Evolutionary conservation across 2,329 filamentous ascomycete genomes (phyloP).

Genomic region (Sporothrix pallida): DNA sequence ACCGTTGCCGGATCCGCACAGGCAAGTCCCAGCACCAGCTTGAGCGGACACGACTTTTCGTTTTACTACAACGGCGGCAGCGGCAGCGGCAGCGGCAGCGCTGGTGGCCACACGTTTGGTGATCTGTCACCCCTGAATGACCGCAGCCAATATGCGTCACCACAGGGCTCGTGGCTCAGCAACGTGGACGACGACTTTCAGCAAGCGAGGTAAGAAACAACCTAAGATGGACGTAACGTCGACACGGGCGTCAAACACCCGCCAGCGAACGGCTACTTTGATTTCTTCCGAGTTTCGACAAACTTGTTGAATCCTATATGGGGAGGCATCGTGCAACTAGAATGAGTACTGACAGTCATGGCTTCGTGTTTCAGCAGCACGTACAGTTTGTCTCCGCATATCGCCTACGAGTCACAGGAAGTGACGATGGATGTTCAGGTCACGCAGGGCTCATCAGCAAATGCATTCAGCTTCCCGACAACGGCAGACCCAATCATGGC

Average conservation of each 20-base stretch:
- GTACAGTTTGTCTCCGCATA: background rate
- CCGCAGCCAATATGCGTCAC: background rate
- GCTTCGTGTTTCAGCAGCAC: background rate
- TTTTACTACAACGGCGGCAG: background rate
- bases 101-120: background rate
- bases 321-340: no score
- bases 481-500: background rate
- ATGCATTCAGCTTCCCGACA: background rate
- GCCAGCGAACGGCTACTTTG: no score
- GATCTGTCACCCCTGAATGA: background rate
- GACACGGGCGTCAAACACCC: no score
- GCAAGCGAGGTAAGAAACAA: background rate
- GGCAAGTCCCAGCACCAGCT: conserved; percentile 6
- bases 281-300: no score
- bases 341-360: background rate
- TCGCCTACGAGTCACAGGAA: background rate
- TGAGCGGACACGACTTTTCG: background rate
- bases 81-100: conserved; percentile 4
- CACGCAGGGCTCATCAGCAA: background rate
- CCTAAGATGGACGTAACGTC: background rate
- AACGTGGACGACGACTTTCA: conserved; percentile 2
- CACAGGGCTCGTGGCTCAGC: background rate
- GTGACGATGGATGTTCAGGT: background rate
- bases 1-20: conserved; percentile 2
- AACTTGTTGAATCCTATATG: no score